Evolutionary conservation across 257 asterid species (phyloP), one percentile per base, ranked within the genome.

Genomic region (Solanum raphanifolium): DNA sequence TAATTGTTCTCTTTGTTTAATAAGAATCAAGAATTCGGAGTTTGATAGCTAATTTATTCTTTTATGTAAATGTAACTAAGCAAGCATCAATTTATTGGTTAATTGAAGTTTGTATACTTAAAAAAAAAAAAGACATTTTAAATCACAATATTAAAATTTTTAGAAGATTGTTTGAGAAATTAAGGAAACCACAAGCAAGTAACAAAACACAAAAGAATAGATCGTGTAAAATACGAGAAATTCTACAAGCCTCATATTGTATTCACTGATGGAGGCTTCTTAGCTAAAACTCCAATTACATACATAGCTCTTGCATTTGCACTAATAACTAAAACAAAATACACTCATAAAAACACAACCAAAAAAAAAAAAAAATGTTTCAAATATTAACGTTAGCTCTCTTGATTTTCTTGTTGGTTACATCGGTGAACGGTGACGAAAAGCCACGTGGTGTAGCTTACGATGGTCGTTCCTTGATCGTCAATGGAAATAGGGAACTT

Each of bases 381-480:
- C 86, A 71, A 35, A 16, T 87, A 84, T 34, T 90, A 3, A n/a
- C 90, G 12, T 27, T 92, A 36, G 84, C 87, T 81, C 60, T 92
- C 55, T 66, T 89, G 13, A 13, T 78, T 72, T 86, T 88, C 34
- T 23, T 91, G 38, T 75, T 91, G 6, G 9, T 87, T 34, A 84
- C 90, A 23, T 79, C 88, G 48, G 48, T 84, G 10, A 79, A 9
- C 31, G 91, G 85, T 7, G 31, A 35, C 38, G 93, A 89, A 18
- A 81, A 81, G 23, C 90, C 90, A 0, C 84, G 58, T 62, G 92
- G 90, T 13, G 96, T 95, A 1, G 86, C 94, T 0, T 95, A 94
- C 58, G 98, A 96, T 35, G 85, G 83, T 0, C 94, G 98, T 6
- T 96, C 99, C 0, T 10, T 96, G n/a, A 96, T 96, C 88, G 91